Evolutionary conservation across 257 asterid genomes (phyloP), one percentile per base, ranked within the genome.

Genomic region (Verbena officinalis): DNA sequence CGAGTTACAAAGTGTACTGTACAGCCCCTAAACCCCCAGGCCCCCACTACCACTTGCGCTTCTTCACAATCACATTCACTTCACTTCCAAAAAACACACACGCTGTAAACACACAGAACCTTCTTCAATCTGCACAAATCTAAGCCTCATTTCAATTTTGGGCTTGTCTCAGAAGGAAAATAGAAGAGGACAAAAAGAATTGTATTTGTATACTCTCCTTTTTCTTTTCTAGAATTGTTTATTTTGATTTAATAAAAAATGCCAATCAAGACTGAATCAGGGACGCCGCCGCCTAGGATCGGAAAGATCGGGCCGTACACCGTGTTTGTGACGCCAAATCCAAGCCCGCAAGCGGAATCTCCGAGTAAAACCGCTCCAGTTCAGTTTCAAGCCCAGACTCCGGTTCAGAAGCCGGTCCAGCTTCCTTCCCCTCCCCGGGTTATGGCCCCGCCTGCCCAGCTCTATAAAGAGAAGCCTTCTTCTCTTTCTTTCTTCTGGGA

Each of bases 301-400:
- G 99, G 96, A 7, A 93, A 93, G 95, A 93, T 93, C 92, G 99
- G 99, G 1, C 99, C 99, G 6, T 93, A 93, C 83, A 93, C 97
- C 15, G 99, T 93, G 63, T 93, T 93, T 75, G 81, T 93, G 52
- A 93, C 99, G 56, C 96, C 95, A 7, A 71, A 58, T 46, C 70
- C 79, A 7, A 46, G 57, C 55, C 59, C 75, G 0, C 70, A 61
- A 68, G 83, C 84, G 58, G 85, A 71, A 22, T 80, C 89, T 42
- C 80, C 83, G 11, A 67, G 42, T 31, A 74, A 52, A 46, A 65
- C 75, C 5, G 45, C 7, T 4, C 81, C 76, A 67, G 80, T 39
- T 31, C 76, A 36, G 43, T 66, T 59, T 21, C 76, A 67, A 67
- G 78, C 72, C 45, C 80, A 56, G 62, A 53, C 78, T 31, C 87